Conservation (phyloP, 768 basidiomycete genomes). For the Dioszegia aurantiaca region DNA sequence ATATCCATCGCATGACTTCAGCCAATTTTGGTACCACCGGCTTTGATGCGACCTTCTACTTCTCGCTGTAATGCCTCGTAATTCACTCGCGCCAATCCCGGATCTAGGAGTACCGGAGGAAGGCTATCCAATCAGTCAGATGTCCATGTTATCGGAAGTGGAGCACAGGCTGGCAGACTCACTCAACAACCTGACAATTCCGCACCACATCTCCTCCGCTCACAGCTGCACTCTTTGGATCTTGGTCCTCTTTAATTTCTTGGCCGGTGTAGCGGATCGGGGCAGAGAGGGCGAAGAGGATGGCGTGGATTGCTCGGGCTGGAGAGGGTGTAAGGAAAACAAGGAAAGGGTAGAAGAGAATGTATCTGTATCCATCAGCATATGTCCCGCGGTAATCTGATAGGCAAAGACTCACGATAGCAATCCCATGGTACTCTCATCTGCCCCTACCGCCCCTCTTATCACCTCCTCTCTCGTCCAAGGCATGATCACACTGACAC, state of each 20-base stretch:
- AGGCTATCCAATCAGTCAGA: conserved; percentile 20
- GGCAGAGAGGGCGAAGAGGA: conserved; percentile 70
- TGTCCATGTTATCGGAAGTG: too few species aligned
- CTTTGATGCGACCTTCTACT: conserved; percentile 40
- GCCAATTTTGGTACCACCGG: neutral
- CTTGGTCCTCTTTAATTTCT: conserved; percentile 15
- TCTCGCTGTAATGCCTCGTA: conserved; percentile 41
- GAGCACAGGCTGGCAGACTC: conserved; percentile 13
- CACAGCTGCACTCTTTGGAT: conserved; percentile 24
- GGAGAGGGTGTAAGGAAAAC: conserved; percentile 70
- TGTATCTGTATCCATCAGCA: conserved; percentile 57
- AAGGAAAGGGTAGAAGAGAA: conserved; percentile 66
- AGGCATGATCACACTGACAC: conserved; percentile 44
- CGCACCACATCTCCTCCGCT: conserved; percentile 42
- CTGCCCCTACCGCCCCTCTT: conserved; percentile 25
- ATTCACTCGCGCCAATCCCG: conserved; percentile 25
- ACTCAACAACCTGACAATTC: conserved; percentile 42
- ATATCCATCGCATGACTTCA: neutral
- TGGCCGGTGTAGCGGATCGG: conserved; percentile 31
- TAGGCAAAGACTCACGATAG: conserved; percentile 55
- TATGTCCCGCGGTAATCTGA: conserved; percentile 30
- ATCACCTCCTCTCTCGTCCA: conserved; percentile 46
- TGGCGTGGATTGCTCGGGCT: conserved; percentile 63
- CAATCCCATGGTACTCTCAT: conserved; percentile 62
- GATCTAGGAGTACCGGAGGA: conserved; percentile 37